These are phyloP conservation scores for Fusarium acutatum DNA, from an alignment of 2,329 filamentous ascomycete genomes.

Conservation along the genomic window DNA sequence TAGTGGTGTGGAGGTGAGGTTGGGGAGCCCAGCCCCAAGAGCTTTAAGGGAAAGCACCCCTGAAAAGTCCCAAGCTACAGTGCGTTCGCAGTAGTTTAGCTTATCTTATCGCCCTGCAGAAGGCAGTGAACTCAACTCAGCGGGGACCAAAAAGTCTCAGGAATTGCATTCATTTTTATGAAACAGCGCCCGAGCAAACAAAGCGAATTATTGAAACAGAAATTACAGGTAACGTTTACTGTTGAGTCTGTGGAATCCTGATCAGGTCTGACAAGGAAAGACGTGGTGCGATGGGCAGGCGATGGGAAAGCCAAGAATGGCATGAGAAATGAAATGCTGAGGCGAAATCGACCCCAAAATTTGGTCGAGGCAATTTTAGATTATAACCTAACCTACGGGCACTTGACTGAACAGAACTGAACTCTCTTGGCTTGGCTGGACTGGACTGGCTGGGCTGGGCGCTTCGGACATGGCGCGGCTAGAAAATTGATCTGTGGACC, in stretches of 20 bases:
- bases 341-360: constrained; percentile 8
- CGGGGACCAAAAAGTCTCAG: constrained; percentile 4
- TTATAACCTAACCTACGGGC: neutral
- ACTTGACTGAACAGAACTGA: neutral
- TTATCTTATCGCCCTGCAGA: constrained; percentile 35
- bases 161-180: constrained; percentile 32
- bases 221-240: neutral
- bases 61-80: constrained; percentile 25
- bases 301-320: constrained; percentile 21
- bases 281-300: constrained; percentile 4
- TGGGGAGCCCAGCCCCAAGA: constrained; percentile 20
- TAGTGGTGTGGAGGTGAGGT: constrained; percentile 33
- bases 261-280: constrained; percentile 4
- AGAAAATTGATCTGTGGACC: constrained; percentile 12
- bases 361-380: neutral
- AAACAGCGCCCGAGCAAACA: constrained; percentile 30
- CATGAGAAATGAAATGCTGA: constrained; percentile 11
- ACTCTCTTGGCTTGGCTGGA: neutral
- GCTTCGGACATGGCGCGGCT: constrained; percentile 28
- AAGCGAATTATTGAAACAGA: constrained; percentile 24
- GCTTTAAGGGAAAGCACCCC: constrained; percentile 6
- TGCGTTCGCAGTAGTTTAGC: constrained; percentile 11
- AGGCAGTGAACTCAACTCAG: neutral
- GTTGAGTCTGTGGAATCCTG: neutral
- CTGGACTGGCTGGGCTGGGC: constrained; percentile 19